phyloP scores from a whole-genome alignment of 1,284 basidiomycete genomes.

The Rhodotorula sp. region DNA sequence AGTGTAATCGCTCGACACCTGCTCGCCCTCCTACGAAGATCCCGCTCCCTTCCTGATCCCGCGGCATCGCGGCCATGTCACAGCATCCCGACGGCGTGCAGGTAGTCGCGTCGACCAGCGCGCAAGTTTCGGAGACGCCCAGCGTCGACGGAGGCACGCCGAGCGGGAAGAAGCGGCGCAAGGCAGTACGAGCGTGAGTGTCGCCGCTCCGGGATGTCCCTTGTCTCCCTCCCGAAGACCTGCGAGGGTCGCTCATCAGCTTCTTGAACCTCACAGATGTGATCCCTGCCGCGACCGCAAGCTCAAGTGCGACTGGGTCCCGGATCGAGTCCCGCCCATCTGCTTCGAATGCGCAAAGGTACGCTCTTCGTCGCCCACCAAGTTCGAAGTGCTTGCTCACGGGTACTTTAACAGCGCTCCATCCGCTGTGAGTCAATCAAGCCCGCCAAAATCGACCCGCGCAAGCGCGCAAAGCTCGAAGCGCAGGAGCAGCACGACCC shows the following conservation, averaged over 20 bases:
- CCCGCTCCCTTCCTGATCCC: no score
- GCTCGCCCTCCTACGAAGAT: no score
- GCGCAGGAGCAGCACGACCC: not conserved
- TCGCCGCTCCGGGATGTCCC: not conserved
- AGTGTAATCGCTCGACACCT: no score
- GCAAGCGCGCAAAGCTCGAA: slow-evolving; percentile 4
- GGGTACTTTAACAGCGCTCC: not conserved
- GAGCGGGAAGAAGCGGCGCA: not conserved
- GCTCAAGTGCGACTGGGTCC: slow-evolving; percentile 5
- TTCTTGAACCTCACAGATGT: not conserved
- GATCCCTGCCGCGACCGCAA: not conserved
- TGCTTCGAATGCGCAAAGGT: slow-evolving; percentile 2
- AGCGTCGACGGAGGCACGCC: not conserved
- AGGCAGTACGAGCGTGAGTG: not conserved
- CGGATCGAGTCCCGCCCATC: not conserved
- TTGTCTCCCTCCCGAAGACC: not conserved
- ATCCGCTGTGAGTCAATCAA: not conserved
- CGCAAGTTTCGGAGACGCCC: not conserved
- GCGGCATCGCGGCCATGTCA: no score
- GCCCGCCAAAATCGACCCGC: not conserved
- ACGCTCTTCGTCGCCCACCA: not conserved
- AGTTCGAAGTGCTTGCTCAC: not conserved
- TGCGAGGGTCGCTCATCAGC: not conserved
- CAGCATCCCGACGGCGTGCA: not conserved
- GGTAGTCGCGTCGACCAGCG: not conserved